Evolutionary conservation across 2,329 filamentous ascomycete species (phyloP).

Genomic region (Ophiocordyceps unilateralis): DNA sequence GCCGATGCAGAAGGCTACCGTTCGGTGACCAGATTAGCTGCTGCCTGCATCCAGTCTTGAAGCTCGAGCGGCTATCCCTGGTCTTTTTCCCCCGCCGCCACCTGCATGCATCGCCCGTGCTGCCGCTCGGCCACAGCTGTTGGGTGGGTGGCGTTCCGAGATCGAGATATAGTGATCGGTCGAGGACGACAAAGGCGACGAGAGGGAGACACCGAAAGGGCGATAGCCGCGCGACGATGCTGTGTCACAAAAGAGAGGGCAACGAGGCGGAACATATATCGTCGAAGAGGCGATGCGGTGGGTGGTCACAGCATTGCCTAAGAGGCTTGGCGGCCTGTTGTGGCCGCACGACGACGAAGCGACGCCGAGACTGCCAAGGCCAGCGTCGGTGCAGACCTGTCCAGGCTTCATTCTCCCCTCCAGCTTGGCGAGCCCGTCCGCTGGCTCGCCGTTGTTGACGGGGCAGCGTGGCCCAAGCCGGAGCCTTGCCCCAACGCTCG

Average conservation of each 20-base stretch:
- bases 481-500: background rate
- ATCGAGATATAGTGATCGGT: background rate
- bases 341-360: constrained; percentile 2
- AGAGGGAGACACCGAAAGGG: no score
- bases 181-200: background rate
- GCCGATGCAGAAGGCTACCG: background rate
- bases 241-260: background rate
- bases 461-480: background rate
- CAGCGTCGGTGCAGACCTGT: constrained; percentile 1
- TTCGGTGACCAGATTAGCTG: background rate
- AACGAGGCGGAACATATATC: background rate
- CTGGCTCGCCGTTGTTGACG: background rate
- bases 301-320: constrained; percentile 1
- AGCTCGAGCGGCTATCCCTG: background rate
- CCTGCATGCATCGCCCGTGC: constrained; percentile 1
- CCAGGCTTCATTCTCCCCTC: background rate
- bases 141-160: background rate
- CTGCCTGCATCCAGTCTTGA: background rate
- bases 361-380: constrained; percentile 8
- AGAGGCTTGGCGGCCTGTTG: constrained; percentile 6
- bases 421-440: background rate
- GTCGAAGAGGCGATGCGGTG: background rate
- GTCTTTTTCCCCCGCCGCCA: background rate
- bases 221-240: background rate
- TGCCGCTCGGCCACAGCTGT: background rate